Evolutionary conservation across 2,329 filamentous ascomycete genomes (phyloP).

Genomic region (Penicillium sp.): DNA sequence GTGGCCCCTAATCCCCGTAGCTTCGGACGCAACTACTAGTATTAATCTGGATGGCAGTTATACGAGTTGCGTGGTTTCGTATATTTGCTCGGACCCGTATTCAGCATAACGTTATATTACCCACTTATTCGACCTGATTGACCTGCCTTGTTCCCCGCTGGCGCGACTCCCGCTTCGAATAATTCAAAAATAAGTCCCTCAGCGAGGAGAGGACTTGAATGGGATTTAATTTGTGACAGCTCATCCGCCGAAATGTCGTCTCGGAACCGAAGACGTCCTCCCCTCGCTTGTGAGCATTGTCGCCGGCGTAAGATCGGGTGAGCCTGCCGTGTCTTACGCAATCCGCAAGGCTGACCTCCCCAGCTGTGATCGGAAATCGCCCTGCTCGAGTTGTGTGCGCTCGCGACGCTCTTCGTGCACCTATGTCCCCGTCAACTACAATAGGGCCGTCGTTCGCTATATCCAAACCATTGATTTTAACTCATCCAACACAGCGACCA

Average conservation of each 20-base stretch:
- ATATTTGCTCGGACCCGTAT: neutral
- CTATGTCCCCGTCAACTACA: neutral
- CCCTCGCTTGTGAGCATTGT: slow-evolving; percentile 14
- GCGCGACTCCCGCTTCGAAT: neutral
- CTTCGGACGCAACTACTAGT: neutral
- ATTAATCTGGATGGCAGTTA: neutral
- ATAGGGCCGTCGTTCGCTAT: neutral
- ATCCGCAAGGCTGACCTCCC: neutral
- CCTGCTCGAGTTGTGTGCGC: neutral
- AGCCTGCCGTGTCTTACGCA: neutral
- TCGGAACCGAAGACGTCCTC: slow-evolving; percentile 7
- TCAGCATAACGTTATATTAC: neutral
- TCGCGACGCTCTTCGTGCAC: slow-evolving; percentile 1
- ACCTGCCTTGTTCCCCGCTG: neutral
- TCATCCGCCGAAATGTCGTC: neutral
- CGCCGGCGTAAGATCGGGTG: slow-evolving; percentile 14
- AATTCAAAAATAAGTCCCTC: neutral
- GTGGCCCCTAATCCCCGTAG: neutral
- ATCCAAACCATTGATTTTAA: neutral
- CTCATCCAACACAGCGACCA: neutral
- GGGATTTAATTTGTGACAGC: neutral
- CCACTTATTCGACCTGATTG: neutral
- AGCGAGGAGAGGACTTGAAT: neutral
- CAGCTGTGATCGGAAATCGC: slow-evolving; percentile 7
- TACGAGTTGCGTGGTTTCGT: neutral